Base-by-base conservation (phyloP, 208 protist genomes). In the Wallacemonas sp. region DNA sequence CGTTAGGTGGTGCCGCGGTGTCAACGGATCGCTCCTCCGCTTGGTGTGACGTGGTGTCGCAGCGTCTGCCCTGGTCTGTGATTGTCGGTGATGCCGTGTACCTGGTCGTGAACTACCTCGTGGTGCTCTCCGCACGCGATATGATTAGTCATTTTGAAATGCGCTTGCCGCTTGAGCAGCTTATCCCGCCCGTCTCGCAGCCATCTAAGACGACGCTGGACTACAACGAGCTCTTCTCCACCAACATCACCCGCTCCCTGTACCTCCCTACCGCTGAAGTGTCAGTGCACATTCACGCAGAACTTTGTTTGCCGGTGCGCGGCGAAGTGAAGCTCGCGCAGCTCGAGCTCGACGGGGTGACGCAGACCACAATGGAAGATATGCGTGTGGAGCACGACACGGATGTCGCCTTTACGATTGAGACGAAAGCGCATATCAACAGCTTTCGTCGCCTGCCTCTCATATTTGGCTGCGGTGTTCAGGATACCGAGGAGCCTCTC, bases 21-120 rank as follows among this genome's bases (percentile, higher is more conserved):
- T 14, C 38, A 2, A 34, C 60, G 15, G 58, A 75, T 45, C 30
- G 53, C n/a, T 41, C 26, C 27, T 30, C 63, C n/a, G 51, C 51
- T 4, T 58, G 51, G 51, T 58, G 58, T 14, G 30, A 47, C 2
- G 84, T 93, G 36, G 88, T 83, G 1, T 67, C 82, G 31, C 82
- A 88, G 68, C 11, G 19, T 2, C 64, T 94, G 49, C 88, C 88
- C 56, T 94, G 85, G 83, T 63, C 72, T 12, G 36, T 94, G 24
- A 68, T 53, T 22, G 68, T 79, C 27, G 88, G 85, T 11, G 66
- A 67, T 41, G 66, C 70, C n/a, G 59, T 86, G 0, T 55, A 70
- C 28, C 66, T 85, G 54, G 65, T 55, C 28, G 82, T 82, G 15
- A 74, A 70, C 27, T 94, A 92, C 62, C 46, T 77, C 59, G 81